Conservation (phyloP, 345 rosid genomes). For the Acer yangbiense region DNA sequence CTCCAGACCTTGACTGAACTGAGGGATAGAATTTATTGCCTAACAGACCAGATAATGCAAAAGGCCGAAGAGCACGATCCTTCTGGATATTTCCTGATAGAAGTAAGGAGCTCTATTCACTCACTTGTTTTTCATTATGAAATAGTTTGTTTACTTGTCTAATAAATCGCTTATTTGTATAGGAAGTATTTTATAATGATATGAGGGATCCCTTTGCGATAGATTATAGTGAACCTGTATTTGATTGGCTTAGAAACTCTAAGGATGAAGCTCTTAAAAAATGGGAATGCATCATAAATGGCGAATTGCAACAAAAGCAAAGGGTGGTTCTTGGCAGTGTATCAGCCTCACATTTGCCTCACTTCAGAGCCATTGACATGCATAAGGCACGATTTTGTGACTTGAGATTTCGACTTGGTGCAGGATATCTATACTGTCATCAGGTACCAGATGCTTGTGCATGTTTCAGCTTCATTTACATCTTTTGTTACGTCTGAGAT, state of each 20-base stretch:
- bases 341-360: conserved; percentile 50
- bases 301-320: conserved; percentile 59
- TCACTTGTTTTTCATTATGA: not conserved
- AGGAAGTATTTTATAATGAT: conserved; percentile 84
- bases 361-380: conserved; percentile 58
- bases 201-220: conserved; percentile 60
- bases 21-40: conserved; percentile 80
- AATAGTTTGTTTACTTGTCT: conserved; percentile 10
- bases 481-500: not conserved
- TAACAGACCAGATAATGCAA: conserved; percentile 71
- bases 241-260: conserved; percentile 72
- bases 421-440: conserved; percentile 83
- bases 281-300: conserved; percentile 70
- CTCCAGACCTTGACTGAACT: conserved; percentile 65
- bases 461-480: not conserved
- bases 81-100: conserved; percentile 90
- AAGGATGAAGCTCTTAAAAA: conserved; percentile 67
- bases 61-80: conserved; percentile 69
- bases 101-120: conserved; percentile 42
- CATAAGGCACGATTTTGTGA: conserved; percentile 64
- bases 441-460: conserved; percentile 46
- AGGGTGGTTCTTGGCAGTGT: conserved; percentile 46
- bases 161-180: conserved; percentile 21
- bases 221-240: conserved; percentile 74
- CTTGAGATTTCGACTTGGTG: conserved; percentile 76